Evolutionary conservation across 1,284 basidiomycete genomes (phyloP).

Genomic region (Rhodotorula mucilaginosa): DNA sequence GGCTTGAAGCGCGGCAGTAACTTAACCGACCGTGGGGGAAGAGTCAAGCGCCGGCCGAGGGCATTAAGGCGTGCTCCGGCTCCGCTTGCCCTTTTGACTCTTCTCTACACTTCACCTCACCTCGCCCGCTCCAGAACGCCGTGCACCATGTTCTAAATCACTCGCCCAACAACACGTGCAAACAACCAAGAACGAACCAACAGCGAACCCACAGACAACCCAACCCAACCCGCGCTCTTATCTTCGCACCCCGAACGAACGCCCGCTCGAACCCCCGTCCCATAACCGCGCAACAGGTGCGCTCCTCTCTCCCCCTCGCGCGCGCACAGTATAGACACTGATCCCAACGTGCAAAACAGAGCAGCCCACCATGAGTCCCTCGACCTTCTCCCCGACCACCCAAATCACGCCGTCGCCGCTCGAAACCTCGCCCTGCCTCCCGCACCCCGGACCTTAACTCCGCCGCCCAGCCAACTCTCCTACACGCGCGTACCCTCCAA

Average conservation of each 20-base stretch:
- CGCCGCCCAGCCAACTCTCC: background rate
- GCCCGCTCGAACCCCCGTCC: background rate
- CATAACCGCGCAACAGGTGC: background rate
- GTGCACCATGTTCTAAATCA: conserved; percentile 23
- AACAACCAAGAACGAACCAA: background rate
- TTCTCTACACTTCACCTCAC: conserved; percentile 4
- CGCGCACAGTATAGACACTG: background rate
- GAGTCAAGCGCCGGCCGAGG: background rate
- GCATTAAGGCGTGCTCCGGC: too few species aligned
- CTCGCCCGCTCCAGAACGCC: background rate
- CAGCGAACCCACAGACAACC: background rate
- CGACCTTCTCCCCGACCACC: background rate
- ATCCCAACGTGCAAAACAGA: background rate
- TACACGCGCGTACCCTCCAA: background rate
- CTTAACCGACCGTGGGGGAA: background rate
- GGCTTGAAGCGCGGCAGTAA: background rate
- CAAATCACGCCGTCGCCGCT: conserved; percentile 4
- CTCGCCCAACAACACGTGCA: background rate
- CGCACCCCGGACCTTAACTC: conserved; percentile 2
- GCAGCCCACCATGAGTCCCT: background rate
- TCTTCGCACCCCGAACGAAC: background rate
- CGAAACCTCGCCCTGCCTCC: conserved; percentile 1
- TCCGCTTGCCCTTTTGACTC: background rate
- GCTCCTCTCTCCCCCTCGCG: background rate
- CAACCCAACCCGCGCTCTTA: background rate